These are phyloP conservation scores for Tagetes patula DNA, from an alignment of 129 eudicot species.

Conservation along the genomic window DNA sequence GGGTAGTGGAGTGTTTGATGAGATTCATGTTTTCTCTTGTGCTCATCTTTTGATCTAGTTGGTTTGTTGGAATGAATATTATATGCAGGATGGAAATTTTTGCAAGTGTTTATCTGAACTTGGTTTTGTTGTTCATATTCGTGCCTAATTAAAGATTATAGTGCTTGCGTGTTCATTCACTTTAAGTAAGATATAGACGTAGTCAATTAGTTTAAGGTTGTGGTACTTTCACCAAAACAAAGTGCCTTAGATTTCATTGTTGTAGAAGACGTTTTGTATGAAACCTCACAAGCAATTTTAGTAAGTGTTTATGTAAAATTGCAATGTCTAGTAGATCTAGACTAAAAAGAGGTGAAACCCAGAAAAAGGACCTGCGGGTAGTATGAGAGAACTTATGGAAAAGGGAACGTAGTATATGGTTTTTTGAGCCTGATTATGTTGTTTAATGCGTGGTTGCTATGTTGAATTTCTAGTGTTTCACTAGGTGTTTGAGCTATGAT, in stretches of 20 bases:
- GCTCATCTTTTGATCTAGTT: slow-evolving; percentile 6
- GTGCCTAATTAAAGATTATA: slow-evolving; percentile 14
- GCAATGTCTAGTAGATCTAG: slow-evolving; percentile 11
- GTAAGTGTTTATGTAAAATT: neutral
- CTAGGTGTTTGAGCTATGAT: neutral
- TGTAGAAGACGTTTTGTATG: neutral
- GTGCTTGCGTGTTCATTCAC: slow-evolving; percentile 8
- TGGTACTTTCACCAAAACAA: slow-evolving; percentile 2
- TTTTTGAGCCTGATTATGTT: neutral
- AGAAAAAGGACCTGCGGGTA: neutral
- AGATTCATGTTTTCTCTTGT: neutral
- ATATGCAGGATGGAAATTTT: neutral
- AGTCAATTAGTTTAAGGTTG: neutral
- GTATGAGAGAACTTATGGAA: neutral
- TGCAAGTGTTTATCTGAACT: neutral
- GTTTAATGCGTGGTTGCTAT: slow-evolving; percentile 1
- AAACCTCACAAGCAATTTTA: slow-evolving; percentile 8
- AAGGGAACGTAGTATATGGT: neutral
- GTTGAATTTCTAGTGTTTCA: slow-evolving; percentile 5
- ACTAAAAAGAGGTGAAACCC: neutral
- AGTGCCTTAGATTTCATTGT: slow-evolving; percentile 5
- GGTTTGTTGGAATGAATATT: neutral
- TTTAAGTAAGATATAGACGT: slow-evolving; percentile 14
- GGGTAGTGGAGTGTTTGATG: neutral
- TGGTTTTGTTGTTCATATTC: slow-evolving; percentile 17